phyloP scores from a whole-genome alignment of 2,329 filamentous ascomycete species.

The Teratosphaeriaceae sp. region DNA sequence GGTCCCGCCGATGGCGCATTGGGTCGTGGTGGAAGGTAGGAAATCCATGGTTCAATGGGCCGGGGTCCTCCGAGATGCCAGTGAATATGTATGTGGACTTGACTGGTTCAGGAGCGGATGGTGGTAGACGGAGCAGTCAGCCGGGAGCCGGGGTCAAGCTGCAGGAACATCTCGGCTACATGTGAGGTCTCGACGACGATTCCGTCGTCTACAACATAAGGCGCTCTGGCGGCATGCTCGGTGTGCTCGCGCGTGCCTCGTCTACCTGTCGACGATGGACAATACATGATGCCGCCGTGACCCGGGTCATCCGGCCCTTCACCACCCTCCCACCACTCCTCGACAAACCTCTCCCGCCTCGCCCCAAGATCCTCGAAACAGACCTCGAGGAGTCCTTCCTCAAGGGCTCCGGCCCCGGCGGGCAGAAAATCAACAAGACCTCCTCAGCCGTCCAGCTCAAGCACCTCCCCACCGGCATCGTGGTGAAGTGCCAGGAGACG shows the following conservation, averaged over 20 bases:
- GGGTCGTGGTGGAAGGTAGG: slow-evolving; percentile 50
- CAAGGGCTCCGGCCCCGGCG: slow-evolving; percentile 86
- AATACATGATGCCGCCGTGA: neutral
- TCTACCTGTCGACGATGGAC: neutral
- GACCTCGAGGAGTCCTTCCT: slow-evolving; percentile 83
- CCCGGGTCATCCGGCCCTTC: neutral
- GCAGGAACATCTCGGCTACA: too few relatives aligned
- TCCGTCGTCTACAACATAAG: too few relatives aligned
- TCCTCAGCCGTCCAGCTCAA: slow-evolving; percentile 89
- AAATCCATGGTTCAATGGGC: slow-evolving; percentile 6
- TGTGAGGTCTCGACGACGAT: too few relatives aligned
- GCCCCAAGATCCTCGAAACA: slow-evolving; percentile 65
- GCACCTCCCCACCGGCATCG: slow-evolving; percentile 82
- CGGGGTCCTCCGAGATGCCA: too few relatives aligned
- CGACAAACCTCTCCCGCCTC: slow-evolving; percentile 64
- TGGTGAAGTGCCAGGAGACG: slow-evolving; percentile 90
- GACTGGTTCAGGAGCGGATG: neutral
- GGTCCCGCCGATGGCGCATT: slow-evolving; percentile 42
- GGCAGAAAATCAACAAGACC: slow-evolving; percentile 99
- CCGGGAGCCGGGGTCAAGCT: neutral
- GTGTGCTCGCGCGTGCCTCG: neutral
- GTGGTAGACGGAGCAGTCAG: neutral
- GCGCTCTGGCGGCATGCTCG: neutral
- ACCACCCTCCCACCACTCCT: slow-evolving; percentile 4
- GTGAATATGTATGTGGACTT: too few relatives aligned